Base-by-base conservation (phyloP, 305 asterid species). In the Solanum hybrid region DNA sequence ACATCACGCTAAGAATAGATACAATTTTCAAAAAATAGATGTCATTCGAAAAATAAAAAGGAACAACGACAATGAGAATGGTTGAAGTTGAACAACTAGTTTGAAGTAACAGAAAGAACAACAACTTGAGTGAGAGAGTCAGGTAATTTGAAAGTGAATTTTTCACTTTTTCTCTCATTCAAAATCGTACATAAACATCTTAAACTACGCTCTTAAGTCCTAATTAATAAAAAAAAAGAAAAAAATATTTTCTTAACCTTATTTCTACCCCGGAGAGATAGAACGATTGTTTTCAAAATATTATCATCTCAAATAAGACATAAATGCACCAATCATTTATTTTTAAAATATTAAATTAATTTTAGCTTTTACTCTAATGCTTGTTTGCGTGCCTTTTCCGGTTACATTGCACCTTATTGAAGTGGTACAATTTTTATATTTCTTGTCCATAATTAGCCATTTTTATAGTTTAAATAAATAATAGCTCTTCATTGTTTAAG, bases 281-380 rank as follows among this genome's bases (percentile, higher is more conserved):
- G 1, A 70, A 24, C 6, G 1, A 70, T 0, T 2, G 0, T 24
- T 70, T 70, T 24, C 1, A 24, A 70, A 70, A 70, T 4, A 70
- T 70, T 24, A 70, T 24, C 31, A 0, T 8, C 14, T 24, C 4
- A 70, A 70, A 24, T 70, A 70, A 70, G 31, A 4, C 77, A 24
- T 70, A 85, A 85, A 85, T 85, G 57, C 4, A 36, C 68, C 89
- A 87, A 72, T 68, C 27, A 36, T 75, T 87, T 70, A 14, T n/a
- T 17, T 73, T 22, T 12, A 11, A 34, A 68, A 37, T 36, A 70
- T 72, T 27, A 41, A 72, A 72, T 24, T 87, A 87, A 15, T 38
- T 87, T 72, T 5, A 9, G 26, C 89, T 87, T 87, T 27, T 81
- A 13, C 68, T 27, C 26, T 72, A 33, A 39, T 87, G 89, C 4